These are phyloP conservation scores for Annulohypoxylon bovei DNA, from an alignment of 495 filamentous ascomycete genomes.

Conservation along the genomic window DNA sequence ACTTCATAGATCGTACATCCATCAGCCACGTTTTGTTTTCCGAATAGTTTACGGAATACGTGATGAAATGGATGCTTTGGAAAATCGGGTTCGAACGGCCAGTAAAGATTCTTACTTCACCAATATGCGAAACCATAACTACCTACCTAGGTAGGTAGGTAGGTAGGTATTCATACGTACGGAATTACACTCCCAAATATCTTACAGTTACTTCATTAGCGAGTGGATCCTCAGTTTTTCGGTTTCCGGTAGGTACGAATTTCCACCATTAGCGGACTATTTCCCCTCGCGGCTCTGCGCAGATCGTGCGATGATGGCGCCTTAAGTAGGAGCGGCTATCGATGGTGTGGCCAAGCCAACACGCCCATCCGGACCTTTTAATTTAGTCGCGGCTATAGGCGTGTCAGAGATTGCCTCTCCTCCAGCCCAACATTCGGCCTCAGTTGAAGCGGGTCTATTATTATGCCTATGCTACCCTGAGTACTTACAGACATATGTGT, in stretches of 20 bases:
- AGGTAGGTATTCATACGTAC: too few species aligned
- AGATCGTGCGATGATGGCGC: slow-evolving; percentile 27
- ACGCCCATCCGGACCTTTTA: slow-evolving; percentile 20
- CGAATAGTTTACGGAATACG: not conserved
- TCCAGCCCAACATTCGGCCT: not conserved
- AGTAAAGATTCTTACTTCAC: not conserved
- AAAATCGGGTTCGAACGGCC: not conserved
- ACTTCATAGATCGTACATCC: slow-evolving; percentile 4
- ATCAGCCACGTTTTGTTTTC: slow-evolving; percentile 6
- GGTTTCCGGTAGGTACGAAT: slow-evolving; percentile 2
- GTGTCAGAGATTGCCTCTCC: slow-evolving; percentile 1
- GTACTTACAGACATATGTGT: not conserved
- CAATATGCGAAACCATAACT: not conserved
- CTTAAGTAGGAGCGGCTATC: slow-evolving; percentile 17
- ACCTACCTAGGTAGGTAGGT: too few species aligned
- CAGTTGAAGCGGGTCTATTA: not conserved
- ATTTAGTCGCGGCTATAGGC: slow-evolving; percentile 27
- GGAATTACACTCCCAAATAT: not conserved
- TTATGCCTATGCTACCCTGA: not conserved
- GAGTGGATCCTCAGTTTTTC: slow-evolving; percentile 1
- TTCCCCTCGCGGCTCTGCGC: slow-evolving; percentile 32
- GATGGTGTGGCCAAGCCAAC: slow-evolving; percentile 29
- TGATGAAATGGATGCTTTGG: not conserved
- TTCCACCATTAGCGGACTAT: slow-evolving; percentile 13
- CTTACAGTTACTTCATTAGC: not conserved